Conservation (phyloP, 2,329 filamentous ascomycete species). For the Gaeumannomyces sp. region DNA sequence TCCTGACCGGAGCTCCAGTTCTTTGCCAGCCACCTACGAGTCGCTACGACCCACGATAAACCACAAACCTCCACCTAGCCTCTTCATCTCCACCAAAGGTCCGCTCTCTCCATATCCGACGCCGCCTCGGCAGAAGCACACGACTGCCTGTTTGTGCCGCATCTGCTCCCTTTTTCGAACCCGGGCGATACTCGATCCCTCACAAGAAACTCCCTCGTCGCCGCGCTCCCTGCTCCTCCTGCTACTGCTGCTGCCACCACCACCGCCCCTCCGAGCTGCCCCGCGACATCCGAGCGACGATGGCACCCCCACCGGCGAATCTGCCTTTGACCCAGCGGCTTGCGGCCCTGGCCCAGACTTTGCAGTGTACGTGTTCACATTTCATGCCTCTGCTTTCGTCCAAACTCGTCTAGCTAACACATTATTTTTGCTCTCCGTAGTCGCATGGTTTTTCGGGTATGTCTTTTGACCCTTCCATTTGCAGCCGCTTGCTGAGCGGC, state of each 20-base stretch:
- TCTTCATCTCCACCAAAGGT: background rate
- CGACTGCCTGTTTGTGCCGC: background rate
- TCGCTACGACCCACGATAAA: background rate
- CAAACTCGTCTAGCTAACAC: constrained; percentile 5
- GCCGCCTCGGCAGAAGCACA: background rate
- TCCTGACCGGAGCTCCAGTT: background rate
- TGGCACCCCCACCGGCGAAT: constrained; percentile 54
- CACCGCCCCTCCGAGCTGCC: background rate
- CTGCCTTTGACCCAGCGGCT: constrained; percentile 70
- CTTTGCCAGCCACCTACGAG: background rate
- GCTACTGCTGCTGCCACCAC: background rate
- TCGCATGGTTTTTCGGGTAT: constrained; percentile 79
- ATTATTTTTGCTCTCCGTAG: constrained; percentile 31
- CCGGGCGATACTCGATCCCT: background rate
- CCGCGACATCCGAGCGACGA: constrained; percentile 1
- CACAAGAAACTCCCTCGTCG: background rate
- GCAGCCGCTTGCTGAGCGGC: too few species aligned
- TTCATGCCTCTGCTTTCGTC: background rate
- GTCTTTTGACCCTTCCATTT: constrained; percentile 29
- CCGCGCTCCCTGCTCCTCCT: background rate
- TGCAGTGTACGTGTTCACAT: constrained; percentile 68
- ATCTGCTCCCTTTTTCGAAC: background rate
- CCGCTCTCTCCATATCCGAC: background rate
- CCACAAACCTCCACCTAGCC: background rate
- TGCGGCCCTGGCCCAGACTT: constrained; percentile 72